Conservation (phyloP, 345 rosid species). For the Corchorus olitorius region DNA sequence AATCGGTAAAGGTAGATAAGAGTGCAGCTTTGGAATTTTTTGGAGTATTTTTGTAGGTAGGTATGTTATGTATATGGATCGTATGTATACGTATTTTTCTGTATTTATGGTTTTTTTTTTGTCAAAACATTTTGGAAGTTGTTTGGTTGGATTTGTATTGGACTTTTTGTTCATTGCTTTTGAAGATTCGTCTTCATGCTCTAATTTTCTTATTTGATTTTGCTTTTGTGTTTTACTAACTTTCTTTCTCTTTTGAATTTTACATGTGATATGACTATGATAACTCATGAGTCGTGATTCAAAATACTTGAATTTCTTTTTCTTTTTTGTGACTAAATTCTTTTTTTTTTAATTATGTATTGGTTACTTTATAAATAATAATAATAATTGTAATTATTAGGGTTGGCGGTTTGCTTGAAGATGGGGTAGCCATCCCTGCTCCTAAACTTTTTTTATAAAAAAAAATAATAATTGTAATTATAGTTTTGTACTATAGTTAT, state of each 20-base stretch:
- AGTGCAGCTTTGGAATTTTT: too few relatives aligned
- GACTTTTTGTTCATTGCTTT: neutral
- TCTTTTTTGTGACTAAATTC: too few relatives aligned
- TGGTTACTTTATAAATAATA: neutral
- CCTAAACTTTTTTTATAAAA: too few relatives aligned
- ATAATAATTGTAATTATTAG: too few relatives aligned
- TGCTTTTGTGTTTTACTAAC: neutral
- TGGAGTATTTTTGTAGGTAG: neutral
- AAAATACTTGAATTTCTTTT: too few relatives aligned
- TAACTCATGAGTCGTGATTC: too few relatives aligned
- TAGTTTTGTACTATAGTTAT: too few relatives aligned
- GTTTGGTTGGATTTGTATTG: neutral
- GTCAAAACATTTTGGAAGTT: neutral
- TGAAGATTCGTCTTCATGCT: neutral
- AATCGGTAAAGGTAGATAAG: too few relatives aligned
- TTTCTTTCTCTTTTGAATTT: neutral
- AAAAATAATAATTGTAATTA: neutral
- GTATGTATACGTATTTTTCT: neutral
- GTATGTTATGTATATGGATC: neutral
- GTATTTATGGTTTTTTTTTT: too few relatives aligned
- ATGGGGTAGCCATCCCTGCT: too few relatives aligned
- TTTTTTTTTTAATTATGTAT: too few relatives aligned
- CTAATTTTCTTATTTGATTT: neutral
- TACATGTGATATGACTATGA: neutral
- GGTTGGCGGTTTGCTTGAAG: too few relatives aligned